Evolutionary conservation across 208 protist species (phyloP).

Genomic region (Crithidia mellificae): DNA sequence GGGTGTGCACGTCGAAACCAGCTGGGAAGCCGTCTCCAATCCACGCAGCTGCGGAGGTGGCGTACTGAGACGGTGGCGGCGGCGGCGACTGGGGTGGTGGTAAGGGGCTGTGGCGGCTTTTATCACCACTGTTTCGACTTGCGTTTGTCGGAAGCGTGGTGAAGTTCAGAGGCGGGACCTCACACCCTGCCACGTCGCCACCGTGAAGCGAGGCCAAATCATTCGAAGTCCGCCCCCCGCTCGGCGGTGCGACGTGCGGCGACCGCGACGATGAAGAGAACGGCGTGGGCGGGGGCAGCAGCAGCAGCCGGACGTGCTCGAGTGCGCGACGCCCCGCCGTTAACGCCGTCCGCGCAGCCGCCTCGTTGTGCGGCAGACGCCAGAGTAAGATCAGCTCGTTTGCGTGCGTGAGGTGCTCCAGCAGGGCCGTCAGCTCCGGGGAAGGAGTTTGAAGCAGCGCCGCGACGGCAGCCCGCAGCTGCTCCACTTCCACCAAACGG

Average conservation of each 20-base stretch:
- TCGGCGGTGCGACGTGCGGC: not conserved
- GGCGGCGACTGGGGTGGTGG: not conserved
- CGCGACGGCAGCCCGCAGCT: conserved; percentile 16
- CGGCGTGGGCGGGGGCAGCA: too few relatives aligned
- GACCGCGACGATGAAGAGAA: not conserved
- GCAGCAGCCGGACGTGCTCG: not conserved
- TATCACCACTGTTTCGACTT: too few relatives aligned
- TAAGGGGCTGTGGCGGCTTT: too few relatives aligned
- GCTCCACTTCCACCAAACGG: conserved; percentile 52
- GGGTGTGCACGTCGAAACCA: conserved; percentile 20
- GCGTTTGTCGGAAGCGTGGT: not conserved
- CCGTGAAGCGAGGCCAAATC: not conserved
- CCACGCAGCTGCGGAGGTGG: not conserved
- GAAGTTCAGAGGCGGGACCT: conserved; percentile 12
- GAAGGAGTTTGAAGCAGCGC: conserved; percentile 32
- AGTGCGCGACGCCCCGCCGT: conserved; percentile 26
- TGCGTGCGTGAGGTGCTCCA: conserved; percentile 60
- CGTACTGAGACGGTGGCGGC: not conserved
- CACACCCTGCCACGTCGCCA: not conserved
- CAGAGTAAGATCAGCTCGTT: conserved; percentile 67
- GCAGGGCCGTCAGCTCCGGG: conserved; percentile 43
- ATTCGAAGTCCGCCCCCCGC: conserved; percentile 1
- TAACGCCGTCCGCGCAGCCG: conserved; percentile 26
- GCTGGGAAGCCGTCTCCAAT: conserved; percentile 29
- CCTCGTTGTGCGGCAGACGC: conserved; percentile 37